Percentiles rank a stretch among this genome's conserved stretches.
These are phyloP conservation scores for Shiraia bambusicola DNA, from an alignment of 2,329 filamentous ascomycete species.

Conservation along the genomic window DNA sequence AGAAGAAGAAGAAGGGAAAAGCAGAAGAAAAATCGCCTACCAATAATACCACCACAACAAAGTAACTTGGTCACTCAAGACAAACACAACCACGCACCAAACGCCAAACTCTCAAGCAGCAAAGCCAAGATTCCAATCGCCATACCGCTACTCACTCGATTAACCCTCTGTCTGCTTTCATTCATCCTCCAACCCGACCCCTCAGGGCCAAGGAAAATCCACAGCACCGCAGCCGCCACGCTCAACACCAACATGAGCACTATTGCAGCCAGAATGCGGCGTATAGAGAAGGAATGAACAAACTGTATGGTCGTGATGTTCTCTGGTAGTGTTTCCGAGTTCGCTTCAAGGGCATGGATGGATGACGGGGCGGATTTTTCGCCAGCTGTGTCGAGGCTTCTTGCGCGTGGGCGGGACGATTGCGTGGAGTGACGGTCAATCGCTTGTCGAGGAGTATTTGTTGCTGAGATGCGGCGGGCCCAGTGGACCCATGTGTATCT, in stretches of 20 bases:
- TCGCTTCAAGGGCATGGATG: neutral
- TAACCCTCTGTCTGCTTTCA: constrained; percentile 9
- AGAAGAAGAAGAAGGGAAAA: too few species aligned
- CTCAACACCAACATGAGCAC: constrained; percentile 16
- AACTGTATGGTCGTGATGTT: constrained; percentile 29
- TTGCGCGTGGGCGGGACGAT: constrained; percentile 2
- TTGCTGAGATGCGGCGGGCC: constrained; percentile 38
- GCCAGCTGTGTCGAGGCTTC: constrained; percentile 2
- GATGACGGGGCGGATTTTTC: neutral
- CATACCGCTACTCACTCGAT: constrained; percentile 22
- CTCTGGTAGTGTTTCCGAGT: constrained; percentile 6
- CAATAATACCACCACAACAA: too few species aligned
- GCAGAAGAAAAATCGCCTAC: too few species aligned
- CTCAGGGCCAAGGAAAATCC: constrained; percentile 21
- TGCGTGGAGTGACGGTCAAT: neutral
- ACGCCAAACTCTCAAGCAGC: constrained; percentile 17
- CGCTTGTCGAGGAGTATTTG: constrained; percentile 6
- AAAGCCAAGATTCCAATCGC: constrained; percentile 20
- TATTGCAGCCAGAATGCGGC: constrained; percentile 17
- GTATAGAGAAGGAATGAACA: constrained; percentile 20
- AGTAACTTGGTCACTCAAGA: too few species aligned
- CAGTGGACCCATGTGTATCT: constrained; percentile 49
- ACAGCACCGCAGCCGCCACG: constrained; percentile 20
- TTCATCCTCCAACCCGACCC: constrained; percentile 12
- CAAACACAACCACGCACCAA: constrained; percentile 2